These are phyloP conservation scores for Sesbania bispinosa DNA, from an alignment of 306 rosid species.

Conservation along the genomic window DNA sequence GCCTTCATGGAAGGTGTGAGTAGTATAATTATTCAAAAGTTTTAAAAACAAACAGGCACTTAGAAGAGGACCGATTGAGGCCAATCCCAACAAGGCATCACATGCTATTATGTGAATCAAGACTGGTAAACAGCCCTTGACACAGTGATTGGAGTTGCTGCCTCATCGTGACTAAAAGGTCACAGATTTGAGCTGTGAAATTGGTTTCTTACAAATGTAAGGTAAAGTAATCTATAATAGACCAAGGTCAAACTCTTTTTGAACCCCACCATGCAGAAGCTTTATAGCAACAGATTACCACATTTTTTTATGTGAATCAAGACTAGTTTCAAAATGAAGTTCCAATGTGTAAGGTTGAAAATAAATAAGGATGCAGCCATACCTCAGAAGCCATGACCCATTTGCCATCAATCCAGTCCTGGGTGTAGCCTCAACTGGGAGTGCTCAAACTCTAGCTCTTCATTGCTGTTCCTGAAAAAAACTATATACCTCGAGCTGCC, in stretches of 20 bases:
- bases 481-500: constrained; percentile 42
- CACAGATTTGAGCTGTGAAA: too few species aligned
- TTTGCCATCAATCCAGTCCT: constrained; percentile 52
- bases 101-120: background rate
- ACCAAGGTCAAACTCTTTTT: too few species aligned
- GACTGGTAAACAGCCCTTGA: too few species aligned
- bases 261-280: too few species aligned
- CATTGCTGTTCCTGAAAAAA: constrained; percentile 42
- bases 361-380: background rate
- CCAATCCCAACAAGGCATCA: constrained; percentile 14
- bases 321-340: background rate
- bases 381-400: constrained; percentile 69
- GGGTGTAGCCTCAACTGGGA: constrained; percentile 55
- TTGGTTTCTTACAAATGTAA: too few species aligned
- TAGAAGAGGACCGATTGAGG: background rate
- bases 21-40: too few species aligned
- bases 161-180: too few species aligned
- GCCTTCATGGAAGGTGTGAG: too few species aligned
- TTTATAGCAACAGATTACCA: too few species aligned
- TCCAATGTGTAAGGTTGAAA: background rate
- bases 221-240: too few species aligned
- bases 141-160: too few species aligned
- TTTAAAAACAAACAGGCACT: background rate
- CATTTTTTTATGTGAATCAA: background rate
- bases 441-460: constrained; percentile 41